phyloP scores from a whole-genome alignment of 768 basidiomycete species.

The Pulveroboletus sp. region DNA sequence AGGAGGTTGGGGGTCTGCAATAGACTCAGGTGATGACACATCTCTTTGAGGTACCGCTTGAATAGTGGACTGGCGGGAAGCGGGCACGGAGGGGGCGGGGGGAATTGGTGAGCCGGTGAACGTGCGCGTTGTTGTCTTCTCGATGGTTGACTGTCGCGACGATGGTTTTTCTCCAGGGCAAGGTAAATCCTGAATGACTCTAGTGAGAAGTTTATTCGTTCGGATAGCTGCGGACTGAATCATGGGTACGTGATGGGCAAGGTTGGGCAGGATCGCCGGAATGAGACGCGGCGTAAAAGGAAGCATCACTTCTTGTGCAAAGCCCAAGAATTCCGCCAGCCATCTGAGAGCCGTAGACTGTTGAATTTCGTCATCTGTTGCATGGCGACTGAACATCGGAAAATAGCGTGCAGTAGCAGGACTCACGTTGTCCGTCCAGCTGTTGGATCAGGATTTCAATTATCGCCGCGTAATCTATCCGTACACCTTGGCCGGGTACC shows the following conservation, averaged over 20 bases:
- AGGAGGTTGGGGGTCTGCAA: conserved; percentile 31
- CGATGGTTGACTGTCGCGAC: conserved; percentile 19
- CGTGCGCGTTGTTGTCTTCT: conserved; percentile 35
- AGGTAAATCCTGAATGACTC: conserved; percentile 84
- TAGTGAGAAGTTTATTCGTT: conserved; percentile 82
- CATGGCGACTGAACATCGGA: conserved; percentile 1
- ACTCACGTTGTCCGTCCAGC: conserved; percentile 78
- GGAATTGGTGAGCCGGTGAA: conserved; percentile 59
- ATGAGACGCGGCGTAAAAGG: conserved; percentile 93
- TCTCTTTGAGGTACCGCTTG: conserved; percentile 45
- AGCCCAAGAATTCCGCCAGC: conserved; percentile 86
- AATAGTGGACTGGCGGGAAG: conserved; percentile 51
- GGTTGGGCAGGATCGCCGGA: conserved; percentile 88
- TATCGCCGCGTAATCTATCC: conserved; percentile 87
- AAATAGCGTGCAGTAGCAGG: background rate
- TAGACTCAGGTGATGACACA: conserved; percentile 44
- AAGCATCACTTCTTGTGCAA: conserved; percentile 89
- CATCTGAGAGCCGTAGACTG: conserved; percentile 92
- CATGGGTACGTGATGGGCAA: conserved; percentile 86
- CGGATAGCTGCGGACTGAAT: conserved; percentile 85
- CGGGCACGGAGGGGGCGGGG: conserved; percentile 35
- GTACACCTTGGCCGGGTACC: conserved; percentile 92
- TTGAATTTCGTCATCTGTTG: conserved; percentile 83
- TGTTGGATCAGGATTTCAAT: conserved; percentile 92
- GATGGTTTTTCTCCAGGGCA: conserved; percentile 54